Percentiles rank a stretch among this genome's conserved stretches.
These are phyloP conservation scores for Diaporthe humulicola DNA, from an alignment of 2,329 filamentous ascomycete species.

Conservation along the genomic window DNA sequence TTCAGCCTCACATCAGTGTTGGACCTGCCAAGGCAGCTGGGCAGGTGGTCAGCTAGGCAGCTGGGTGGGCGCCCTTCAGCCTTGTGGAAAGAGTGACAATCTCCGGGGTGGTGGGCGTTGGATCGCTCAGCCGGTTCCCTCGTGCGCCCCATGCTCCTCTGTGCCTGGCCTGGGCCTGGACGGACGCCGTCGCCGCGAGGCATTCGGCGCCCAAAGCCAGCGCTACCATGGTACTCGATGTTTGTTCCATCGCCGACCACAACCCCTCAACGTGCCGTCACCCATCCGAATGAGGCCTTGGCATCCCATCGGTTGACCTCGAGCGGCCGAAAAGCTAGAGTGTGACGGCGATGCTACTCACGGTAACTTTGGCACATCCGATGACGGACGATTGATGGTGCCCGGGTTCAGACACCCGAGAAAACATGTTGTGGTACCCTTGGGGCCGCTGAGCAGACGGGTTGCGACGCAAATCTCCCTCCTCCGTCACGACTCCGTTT, in stretches of 20 bases:
- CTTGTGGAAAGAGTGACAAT: slow-evolving; percentile 23
- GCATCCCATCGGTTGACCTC: neutral
- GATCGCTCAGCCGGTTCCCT: slow-evolving; percentile 6
- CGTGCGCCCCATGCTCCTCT: neutral
- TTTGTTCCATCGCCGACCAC: neutral
- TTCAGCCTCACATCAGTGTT: slow-evolving; percentile 11
- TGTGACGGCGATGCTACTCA: slow-evolving; percentile 20
- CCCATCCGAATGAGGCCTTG: neutral
- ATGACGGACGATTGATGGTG: neutral
- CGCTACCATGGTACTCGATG: slow-evolving; percentile 4
- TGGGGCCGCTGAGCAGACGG: neutral
- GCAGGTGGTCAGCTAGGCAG: neutral
- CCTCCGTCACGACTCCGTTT: slow-evolving; percentile 16
- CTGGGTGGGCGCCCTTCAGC: slow-evolving; percentile 2
- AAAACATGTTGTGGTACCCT: neutral
- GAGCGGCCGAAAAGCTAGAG: neutral
- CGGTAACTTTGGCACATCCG: slow-evolving; percentile 4
- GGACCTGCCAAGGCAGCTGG: slow-evolving; percentile 7
- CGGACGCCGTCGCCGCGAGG: neutral
- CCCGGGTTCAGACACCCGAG: neutral
- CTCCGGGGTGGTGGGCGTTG: neutral
- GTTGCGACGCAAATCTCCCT: neutral
- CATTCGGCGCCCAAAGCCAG: neutral
- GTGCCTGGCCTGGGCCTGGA: neutral
- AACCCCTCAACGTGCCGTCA: neutral